Evolutionary conservation across 2,329 filamentous ascomycete species (phyloP).

Genomic region (Plectosphaerella plurivora): DNA sequence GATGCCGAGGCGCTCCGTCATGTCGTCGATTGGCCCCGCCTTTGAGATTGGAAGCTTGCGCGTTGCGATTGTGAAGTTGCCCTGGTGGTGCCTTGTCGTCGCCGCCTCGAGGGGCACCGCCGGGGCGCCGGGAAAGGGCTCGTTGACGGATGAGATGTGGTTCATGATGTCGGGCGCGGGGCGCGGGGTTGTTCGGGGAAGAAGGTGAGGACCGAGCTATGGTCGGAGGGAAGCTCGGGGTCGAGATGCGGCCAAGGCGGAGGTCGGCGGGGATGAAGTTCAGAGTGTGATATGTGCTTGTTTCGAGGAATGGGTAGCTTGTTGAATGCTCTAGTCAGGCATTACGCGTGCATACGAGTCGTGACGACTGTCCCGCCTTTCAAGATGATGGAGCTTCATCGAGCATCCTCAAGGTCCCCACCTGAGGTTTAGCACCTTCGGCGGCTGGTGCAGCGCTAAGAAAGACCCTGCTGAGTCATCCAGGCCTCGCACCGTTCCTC

Average conservation of each 20-base stretch:
- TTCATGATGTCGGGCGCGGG: constrained; percentile 22
- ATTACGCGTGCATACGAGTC: too few species aligned
- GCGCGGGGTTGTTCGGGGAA: background rate
- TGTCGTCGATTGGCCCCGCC: constrained; percentile 79
- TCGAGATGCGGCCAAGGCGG: background rate
- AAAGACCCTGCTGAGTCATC: too few species aligned
- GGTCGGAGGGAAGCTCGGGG: background rate
- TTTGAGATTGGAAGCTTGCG: constrained; percentile 95
- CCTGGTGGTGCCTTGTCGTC: constrained; percentile 54
- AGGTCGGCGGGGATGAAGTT: too few species aligned
- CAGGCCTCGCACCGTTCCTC: too few species aligned
- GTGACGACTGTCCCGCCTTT: too few species aligned
- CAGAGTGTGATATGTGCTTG: background rate
- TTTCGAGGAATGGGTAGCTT: too few species aligned
- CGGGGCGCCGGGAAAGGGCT: constrained; percentile 49
- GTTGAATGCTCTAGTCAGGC: too few species aligned
- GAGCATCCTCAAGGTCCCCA: too few species aligned
- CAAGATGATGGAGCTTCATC: too few species aligned
- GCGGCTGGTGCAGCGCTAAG: too few species aligned
- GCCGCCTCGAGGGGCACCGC: constrained; percentile 38
- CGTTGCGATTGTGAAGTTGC: constrained; percentile 70
- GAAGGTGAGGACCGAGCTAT: background rate
- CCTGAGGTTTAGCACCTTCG: too few species aligned
- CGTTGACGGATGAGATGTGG: constrained; percentile 36
- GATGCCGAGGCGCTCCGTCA: constrained; percentile 76